A percentile compares a stretch with the other conserved stretches of the same genome.
phyloP scores from a whole-genome alignment of 371 early-diverging fungal genomes.

The Umbelopsis sp. region DNA sequence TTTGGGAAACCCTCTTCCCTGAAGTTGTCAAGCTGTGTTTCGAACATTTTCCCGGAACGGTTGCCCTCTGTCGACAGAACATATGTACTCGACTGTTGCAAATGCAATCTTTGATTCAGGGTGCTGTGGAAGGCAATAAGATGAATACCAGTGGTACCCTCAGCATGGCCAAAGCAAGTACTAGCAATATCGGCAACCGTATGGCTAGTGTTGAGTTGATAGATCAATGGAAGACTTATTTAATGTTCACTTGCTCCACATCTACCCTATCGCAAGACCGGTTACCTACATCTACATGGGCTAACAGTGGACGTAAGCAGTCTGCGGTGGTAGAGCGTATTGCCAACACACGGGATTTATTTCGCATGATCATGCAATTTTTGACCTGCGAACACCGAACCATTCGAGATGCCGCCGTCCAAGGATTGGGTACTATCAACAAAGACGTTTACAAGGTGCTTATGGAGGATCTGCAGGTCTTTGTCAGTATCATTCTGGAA shows the following conservation, averaged over 20 bases:
- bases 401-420: constrained; percentile 74
- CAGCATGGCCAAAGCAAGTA: constrained; percentile 41
- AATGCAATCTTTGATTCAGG: constrained; percentile 62
- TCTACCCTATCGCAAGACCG: constrained; percentile 46
- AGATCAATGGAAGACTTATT: constrained; percentile 80
- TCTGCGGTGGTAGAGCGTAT: constrained; percentile 56
- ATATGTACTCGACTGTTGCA: constrained; percentile 65
- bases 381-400: constrained; percentile 73
- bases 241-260: constrained; percentile 72
- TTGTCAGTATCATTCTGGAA: constrained; percentile 66
- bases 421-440: constrained; percentile 74
- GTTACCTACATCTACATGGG: constrained; percentile 38
- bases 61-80: constrained; percentile 63
- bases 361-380: constrained; percentile 64
- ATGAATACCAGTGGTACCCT: constrained; percentile 42
- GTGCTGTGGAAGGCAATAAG: constrained; percentile 56
- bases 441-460: constrained; percentile 67
- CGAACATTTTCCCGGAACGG: constrained; percentile 61
- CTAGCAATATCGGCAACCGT: constrained; percentile 35
- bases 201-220: constrained; percentile 65
- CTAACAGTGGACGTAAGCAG: constrained; percentile 58
- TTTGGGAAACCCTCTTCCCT: constrained; percentile 72
- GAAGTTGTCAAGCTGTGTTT: constrained; percentile 67
- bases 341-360: constrained; percentile 61
- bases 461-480: constrained; percentile 69